Evolutionary conservation across 164 flowering plant genomes (phyloP).

Genomic region (Berberis vulgaris): DNA sequence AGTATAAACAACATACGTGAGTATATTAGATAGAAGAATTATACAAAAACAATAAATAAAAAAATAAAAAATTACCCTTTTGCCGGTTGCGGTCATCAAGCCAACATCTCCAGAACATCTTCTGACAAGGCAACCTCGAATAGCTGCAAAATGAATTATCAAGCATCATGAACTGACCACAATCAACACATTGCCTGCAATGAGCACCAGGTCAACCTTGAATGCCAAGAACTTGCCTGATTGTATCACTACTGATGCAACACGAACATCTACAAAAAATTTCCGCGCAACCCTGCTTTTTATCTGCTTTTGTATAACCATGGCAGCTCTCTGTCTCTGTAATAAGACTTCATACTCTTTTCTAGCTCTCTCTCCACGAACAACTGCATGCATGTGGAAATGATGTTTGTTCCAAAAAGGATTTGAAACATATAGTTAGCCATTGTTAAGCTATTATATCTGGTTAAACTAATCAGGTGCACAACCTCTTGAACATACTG

Average conservation of each 20-base stretch:
- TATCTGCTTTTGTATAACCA: slow-evolving; percentile 51
- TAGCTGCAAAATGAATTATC: slow-evolving; percentile 34
- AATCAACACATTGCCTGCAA: not conserved
- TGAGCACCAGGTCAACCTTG: too few relatives aligned
- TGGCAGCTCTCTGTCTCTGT: slow-evolving; percentile 65
- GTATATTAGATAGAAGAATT: not conserved
- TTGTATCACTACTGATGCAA: slow-evolving; percentile 67
- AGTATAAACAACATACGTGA: not conserved
- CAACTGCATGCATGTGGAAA: slow-evolving; percentile 36
- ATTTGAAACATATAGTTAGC: not conserved
- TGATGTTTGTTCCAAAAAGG: not conserved
- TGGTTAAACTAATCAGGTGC: too few relatives aligned
- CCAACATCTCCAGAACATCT: slow-evolving; percentile 77
- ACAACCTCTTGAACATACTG: too few relatives aligned
- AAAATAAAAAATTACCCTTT: slow-evolving; percentile 33
- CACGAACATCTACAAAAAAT: slow-evolving; percentile 23
- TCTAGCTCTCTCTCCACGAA: slow-evolving; percentile 71
- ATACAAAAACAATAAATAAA: not conserved
- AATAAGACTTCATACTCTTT: slow-evolving; percentile 41
- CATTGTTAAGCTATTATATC: not conserved
- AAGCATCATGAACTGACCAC: not conserved
- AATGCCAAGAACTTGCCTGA: slow-evolving; percentile 43
- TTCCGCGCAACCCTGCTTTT: slow-evolving; percentile 41
- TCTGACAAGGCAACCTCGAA: slow-evolving; percentile 95
- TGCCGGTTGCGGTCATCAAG: slow-evolving; percentile 21